Evolutionary conservation across 1,284 basidiomycete species (phyloP), one percentile per base, ranked within the genome.

Genomic region (Coriolopsis trogii): DNA sequence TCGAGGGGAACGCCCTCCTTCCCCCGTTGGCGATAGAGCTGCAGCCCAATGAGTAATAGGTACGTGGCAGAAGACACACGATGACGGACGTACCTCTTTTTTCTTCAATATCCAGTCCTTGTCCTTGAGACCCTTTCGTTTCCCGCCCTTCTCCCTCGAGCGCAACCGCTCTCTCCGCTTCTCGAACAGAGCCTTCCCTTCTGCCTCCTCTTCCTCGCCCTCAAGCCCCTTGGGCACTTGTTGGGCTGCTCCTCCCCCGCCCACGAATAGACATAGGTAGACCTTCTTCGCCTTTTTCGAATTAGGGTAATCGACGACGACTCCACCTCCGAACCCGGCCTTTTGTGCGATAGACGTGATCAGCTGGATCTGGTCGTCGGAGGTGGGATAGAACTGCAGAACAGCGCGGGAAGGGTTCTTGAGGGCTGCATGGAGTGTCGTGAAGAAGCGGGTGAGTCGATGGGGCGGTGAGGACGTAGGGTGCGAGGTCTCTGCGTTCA

Each of bases 301-400:
- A 71, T 98, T 97, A 3, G 95, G 95, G 70, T 93, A 98, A 73
- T 99, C 97, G 37, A 99, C 92, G 20, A 99, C 91, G 26, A 99
- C 72, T 57, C 97, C 97, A 53, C 97, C 97, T 5, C 95, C 95
- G 68, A 99, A 99, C 0, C 97, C 97, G 5, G 97, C 94, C 56
- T 85, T 87, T 64, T 95, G 94, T 1, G 97, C 97, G 60, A 89
- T 89, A 4, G 87, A 86, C 41, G 96, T 98, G 67, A 99, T 96
- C 53, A 99, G 84, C 61, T 91, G 89, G 62, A 98, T 88, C 73
- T 98, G 95, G 68, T 98, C 93, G 72, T 98, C 95, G 3, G 89
- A 92, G 2, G 90, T 88, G 7, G 95, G 95, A 70, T 98, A 98
- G 70, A 98, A 98, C 65, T 98, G 95, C 61, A 99, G 86, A 10